These are phyloP conservation scores for Diaporthe caulivora DNA, from an alignment of 2,329 filamentous ascomycete genomes.

Conservation along the genomic window DNA sequence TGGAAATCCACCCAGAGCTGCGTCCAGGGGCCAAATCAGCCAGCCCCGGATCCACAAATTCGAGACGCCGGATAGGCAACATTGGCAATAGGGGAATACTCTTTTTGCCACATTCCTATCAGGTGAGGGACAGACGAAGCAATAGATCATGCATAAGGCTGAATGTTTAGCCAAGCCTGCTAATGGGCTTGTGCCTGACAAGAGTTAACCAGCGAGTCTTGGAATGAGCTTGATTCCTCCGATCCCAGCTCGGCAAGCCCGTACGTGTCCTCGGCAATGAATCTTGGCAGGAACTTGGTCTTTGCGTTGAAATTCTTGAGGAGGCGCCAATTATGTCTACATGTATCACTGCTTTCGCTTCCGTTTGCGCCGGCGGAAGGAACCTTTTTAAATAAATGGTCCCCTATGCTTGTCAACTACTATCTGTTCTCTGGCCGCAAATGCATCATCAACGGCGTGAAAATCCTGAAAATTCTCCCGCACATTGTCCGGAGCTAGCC, in stretches of 20 bases:
- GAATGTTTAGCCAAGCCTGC: neutral
- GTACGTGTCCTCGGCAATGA: neutral
- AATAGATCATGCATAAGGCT: neutral
- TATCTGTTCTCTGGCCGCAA: neutral
- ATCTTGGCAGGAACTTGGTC: neutral
- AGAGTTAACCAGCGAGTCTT: constrained; percentile 12
- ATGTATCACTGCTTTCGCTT: neutral
- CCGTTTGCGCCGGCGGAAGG: neutral
- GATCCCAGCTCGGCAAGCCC: constrained; percentile 10
- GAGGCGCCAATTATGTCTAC: neutral
- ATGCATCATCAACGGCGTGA: neutral
- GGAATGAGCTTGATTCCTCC: constrained; percentile 28
- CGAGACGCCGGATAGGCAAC: neutral
- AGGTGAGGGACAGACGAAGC: too few relatives aligned
- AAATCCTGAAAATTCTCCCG: neutral
- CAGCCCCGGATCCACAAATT: neutral
- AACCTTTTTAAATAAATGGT: too few relatives aligned
- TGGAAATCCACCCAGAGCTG: neutral
- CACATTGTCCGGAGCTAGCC: neutral
- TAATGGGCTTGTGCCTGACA: constrained; percentile 14
- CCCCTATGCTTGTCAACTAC: too few relatives aligned
- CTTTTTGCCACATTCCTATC: neutral
- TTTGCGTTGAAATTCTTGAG: neutral
- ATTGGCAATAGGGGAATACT: neutral
- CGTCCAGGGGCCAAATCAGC: neutral